phyloP scores from a whole-genome alignment of 75 land plant species.

The Selaginella moellendorffii region DNA sequence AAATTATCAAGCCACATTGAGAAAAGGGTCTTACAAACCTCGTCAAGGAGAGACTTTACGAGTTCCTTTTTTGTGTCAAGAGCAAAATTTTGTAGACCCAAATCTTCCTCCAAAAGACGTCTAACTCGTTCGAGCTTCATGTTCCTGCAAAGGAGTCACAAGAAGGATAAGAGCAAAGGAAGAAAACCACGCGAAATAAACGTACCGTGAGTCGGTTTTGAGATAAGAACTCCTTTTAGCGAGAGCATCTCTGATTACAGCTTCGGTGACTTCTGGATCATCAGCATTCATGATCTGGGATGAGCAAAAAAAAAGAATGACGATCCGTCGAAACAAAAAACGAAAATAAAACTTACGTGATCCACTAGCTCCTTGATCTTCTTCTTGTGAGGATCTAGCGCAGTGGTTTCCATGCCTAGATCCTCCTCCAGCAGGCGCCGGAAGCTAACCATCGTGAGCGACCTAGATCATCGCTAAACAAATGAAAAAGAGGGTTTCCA shows the following conservation, averaged over 20 bases:
- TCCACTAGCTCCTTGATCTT: conserved; percentile 40
- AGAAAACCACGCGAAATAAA: not conserved
- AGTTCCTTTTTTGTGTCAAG: not conserved
- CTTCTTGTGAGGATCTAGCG: conserved; percentile 51
- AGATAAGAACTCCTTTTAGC: not conserved
- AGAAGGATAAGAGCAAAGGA: too few relatives aligned
- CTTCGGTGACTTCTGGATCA: not conserved
- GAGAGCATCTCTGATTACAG: not conserved
- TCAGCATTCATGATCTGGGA: not conserved
- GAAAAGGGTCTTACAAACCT: not conserved
- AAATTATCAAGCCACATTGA: too few relatives aligned
- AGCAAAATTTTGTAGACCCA: not conserved
- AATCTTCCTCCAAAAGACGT: conserved; percentile 3
- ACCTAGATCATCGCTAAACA: conserved; percentile 20
- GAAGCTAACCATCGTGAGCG: conserved; percentile 34
- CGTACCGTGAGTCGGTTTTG: not conserved
- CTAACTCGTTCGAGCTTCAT: not conserved
- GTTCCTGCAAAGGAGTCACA: not conserved
- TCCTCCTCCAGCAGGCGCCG: conserved; percentile 73
- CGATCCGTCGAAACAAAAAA: too few relatives aligned
- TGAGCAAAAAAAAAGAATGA: too few relatives aligned
- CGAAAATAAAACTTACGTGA: conserved; percentile 32
- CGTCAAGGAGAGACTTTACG: not conserved
- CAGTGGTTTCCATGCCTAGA: conserved; percentile 34
- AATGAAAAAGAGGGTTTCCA: not conserved